Evolutionary conservation across 2,329 filamentous ascomycete species (phyloP).

Genomic region (Colletotrichum sp.): DNA sequence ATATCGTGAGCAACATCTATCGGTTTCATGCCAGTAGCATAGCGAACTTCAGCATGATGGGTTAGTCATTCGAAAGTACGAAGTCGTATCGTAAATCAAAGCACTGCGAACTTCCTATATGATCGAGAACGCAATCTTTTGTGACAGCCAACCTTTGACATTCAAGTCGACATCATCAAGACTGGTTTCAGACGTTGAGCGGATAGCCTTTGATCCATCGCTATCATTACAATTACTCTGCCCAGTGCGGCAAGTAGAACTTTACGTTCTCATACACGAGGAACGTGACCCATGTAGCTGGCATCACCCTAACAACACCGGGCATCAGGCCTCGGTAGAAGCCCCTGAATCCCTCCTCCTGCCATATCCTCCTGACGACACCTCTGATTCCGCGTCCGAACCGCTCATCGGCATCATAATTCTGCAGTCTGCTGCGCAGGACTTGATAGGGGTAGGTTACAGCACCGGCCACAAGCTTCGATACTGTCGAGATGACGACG

Average conservation of each 20-base stretch:
- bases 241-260: conserved; percentile 63
- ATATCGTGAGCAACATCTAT: too few species aligned
- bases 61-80: too few species aligned
- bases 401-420: conserved; percentile 77
- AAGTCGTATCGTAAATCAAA: too few species aligned
- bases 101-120: neutral
- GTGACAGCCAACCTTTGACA: neutral
- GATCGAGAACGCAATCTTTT: neutral
- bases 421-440: conserved; percentile 85
- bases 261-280: conserved; percentile 95
- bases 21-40: too few species aligned
- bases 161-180: neutral
- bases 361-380: conserved; percentile 76
- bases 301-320: conserved; percentile 88
- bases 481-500: conserved; percentile 77
- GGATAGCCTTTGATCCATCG: neutral
- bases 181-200: neutral
- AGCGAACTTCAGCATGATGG: too few species aligned
- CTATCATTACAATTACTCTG: neutral
- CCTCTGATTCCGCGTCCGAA: conserved; percentile 76
- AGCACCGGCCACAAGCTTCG: conserved; percentile 89
- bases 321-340: conserved; percentile 94
- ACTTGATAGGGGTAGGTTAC: conserved; percentile 97
- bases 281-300: conserved; percentile 96
- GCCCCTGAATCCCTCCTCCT: conserved; percentile 77